Evolutionary conservation across 1,284 basidiomycete genomes (phyloP), one percentile per base, ranked within the genome.

Genomic region (Ceratobasidium sp.): DNA sequence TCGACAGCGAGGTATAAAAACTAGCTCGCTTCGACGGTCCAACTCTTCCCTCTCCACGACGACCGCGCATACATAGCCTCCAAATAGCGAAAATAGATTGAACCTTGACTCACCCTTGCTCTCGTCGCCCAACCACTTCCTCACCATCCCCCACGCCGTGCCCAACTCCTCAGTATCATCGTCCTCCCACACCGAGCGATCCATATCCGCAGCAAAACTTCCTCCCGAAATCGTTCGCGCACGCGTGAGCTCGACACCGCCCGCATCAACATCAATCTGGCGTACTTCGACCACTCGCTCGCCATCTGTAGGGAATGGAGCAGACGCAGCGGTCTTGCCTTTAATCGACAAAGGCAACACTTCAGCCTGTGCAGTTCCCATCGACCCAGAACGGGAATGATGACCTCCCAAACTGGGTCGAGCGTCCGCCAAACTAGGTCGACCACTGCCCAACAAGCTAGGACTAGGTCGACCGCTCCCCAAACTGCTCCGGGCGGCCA

Each of bases 131-230:
- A 74, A 40, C 70, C 70, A 74, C 59, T 57, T 38, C 57, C 42
- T 64, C 2, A 74, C 59, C 46, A 44, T 10, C 20, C 70, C 59
- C 70, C 70, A 74, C 20, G 56, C 59, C 46, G 44, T 74, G 10
- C 57, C 59, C 42, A 26, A 52, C n/a, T 74, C 70, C 15, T 54
- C 48, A n/a, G 23, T 38, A 28, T 74, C 70, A 46, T 74, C 70
- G 33, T 33, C 33, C 48, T 74, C 70, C 70, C 70, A 74, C 13
- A 74, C 70, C n/a, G 70, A 74, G 15, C 70, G 70, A 64, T 57
- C 42, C 70, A 74, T 74, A 9, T 74, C 70, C 48, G 23, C 57
- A 15, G 70, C 56, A 42, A 42, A 23, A 48, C 42, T 33, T 4
- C 33, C 33, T 33, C 33, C 64, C 26, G 70, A 74, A 44, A 74